These are phyloP conservation scores for Boletus subparvulus DNA, from an alignment of 768 basidiomycete genomes.

Conservation along the genomic window DNA sequence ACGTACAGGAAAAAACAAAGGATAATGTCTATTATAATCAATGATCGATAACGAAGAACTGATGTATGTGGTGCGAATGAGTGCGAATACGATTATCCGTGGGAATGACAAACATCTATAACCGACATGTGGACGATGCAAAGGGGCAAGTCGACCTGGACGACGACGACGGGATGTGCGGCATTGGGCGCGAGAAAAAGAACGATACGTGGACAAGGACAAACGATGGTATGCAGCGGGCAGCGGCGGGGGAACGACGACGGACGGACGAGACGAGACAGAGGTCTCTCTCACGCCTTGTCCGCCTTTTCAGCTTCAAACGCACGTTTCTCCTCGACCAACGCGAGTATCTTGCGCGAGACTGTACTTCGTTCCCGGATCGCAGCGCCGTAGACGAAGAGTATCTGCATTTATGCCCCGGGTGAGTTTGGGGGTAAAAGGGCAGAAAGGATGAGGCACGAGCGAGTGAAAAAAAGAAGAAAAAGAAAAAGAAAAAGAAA, in stretches of 20 bases:
- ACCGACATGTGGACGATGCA: background rate
- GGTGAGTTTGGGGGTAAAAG: background rate
- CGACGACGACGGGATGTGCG: background rate
- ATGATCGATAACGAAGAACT: background rate
- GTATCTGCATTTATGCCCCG: constrained; percentile 14
- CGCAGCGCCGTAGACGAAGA: constrained; percentile 32
- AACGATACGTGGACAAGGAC: background rate
- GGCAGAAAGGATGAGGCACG: too few species aligned
- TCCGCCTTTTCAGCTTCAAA: background rate
- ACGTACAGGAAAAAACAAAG: background rate
- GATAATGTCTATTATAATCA: background rate
- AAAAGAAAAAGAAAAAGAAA: background rate
- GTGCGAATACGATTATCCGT: background rate
- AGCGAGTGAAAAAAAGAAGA: too few species aligned
- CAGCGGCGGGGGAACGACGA: background rate
- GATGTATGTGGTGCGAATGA: background rate
- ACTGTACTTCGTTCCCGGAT: constrained; percentile 35
- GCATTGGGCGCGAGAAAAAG: background rate
- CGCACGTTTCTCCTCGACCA: constrained; percentile 2
- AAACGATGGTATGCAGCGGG: background rate
- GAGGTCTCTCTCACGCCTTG: background rate
- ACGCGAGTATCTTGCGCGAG: constrained; percentile 22
- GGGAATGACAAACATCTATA: background rate
- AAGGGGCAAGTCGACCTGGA: background rate
- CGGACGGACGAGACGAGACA: background rate